These are phyloP conservation scores for Colletotrichum musae DNA, from an alignment of 2,329 filamentous ascomycete genomes.

Conservation along the genomic window DNA sequence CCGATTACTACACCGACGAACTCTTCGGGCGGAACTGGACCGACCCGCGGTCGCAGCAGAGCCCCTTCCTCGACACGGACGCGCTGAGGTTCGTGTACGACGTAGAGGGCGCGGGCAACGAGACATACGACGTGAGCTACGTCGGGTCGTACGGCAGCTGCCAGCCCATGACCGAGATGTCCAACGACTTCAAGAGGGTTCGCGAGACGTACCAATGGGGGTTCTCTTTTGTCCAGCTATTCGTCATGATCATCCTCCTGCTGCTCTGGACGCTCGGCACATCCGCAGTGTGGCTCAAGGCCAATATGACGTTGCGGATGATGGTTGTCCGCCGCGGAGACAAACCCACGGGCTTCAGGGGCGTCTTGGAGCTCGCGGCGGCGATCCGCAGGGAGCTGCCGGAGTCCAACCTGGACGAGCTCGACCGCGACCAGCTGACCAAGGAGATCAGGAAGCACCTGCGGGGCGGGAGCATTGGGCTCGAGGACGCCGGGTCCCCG, in stretches of 20 bases:
- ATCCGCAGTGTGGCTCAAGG: constrained; percentile 42
- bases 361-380: constrained; percentile 31
- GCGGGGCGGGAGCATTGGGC: constrained; percentile 42
- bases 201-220: constrained; percentile 45
- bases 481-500: constrained; percentile 20
- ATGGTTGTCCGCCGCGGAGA: neutral
- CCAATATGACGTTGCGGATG: constrained; percentile 33
- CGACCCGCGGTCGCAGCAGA: constrained; percentile 18
- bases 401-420: constrained; percentile 29
- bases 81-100: neutral
- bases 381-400: constrained; percentile 38
- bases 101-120: constrained; percentile 3
- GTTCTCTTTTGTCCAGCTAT: constrained; percentile 47
- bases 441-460: constrained; percentile 41
- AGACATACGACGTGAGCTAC: constrained; percentile 42
- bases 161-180: constrained; percentile 37
- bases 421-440: constrained; percentile 42
- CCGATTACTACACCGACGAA: neutral
- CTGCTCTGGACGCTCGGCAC: constrained; percentile 44
- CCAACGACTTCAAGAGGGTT: neutral
- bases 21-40: constrained; percentile 26
- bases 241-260: constrained; percentile 36
- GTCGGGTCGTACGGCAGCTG: constrained; percentile 42
- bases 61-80: neutral
- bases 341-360: constrained; percentile 29